Evolutionary conservation across 1,284 basidiomycete genomes (phyloP), one percentile per base, ranked within the genome.

Genomic region (Pyrrhoderma noxium): DNA sequence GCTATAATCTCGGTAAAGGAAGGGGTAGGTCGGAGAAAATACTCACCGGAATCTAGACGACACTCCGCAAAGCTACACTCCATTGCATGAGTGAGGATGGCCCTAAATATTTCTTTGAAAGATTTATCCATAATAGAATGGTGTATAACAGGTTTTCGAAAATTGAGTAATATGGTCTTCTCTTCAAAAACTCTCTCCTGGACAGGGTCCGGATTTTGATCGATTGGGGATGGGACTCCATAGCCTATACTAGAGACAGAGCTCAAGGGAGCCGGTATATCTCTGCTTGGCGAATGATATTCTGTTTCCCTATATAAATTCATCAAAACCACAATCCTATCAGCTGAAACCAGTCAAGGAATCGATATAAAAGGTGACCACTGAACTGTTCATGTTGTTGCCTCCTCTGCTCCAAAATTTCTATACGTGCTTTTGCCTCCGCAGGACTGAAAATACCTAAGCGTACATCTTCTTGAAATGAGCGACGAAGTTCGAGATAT

Each of bases 401-500:
- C 47, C 43, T 46, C 22, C 41, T 37, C 36, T 50, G 49, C 36
- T 54, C 52, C 48, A 50, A 45, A 7, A 8, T 37, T 41, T 54
- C 52, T 25, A 54, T 54, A 16, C 44, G 43, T 7, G 34, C 13
- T 41, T 49, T 54, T 16, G 48, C 39, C 35, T 54, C 52, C 14
- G 43, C 37, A 9, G 52, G 42, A 21, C 41, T 41, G 36, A 54
- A 54, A 22, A 54, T 54, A 13, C 47, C 47, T 37, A 54, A 43
- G 8, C 52, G 47, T 13, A 49, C 42, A 27, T 54, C 52, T 21
- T 54, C 52, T 16, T 54, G 52, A 39, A 49, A 54, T 13, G 48
- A 45, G 25, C 48, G 47, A 22, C 48, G 47, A 21, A 54, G 47
- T 31, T 52, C 51, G 35, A 52, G 45, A 22, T 52, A 52, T 16